A percentile compares a stretch with the other conserved stretches of the same genome.
Evolutionary conservation across 2,329 filamentous ascomycete species (phyloP).

Genomic region (Phaeophleospora eucalypticola): DNA sequence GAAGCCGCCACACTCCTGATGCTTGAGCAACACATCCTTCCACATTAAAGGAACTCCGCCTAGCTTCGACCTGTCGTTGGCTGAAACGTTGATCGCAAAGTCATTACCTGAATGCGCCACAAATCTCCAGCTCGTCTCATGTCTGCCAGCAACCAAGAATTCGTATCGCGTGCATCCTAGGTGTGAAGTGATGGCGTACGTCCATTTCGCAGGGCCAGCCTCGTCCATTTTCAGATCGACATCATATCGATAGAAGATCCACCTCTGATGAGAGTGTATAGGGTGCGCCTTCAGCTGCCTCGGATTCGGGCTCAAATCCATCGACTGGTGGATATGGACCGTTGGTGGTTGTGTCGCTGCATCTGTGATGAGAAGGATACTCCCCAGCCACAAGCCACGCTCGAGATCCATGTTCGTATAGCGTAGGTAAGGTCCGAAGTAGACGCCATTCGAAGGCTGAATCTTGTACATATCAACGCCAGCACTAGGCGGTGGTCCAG

Average conservation of each 20-base stretch:
- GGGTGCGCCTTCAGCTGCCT: conserved; percentile 76
- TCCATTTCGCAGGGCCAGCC: conserved; percentile 75
- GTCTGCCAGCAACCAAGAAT: conserved; percentile 84
- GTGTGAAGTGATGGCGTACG: conserved; percentile 95
- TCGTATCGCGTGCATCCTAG: conserved; percentile 97
- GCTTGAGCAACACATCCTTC: conserved; percentile 98
- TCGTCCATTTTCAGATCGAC: conserved; percentile 88
- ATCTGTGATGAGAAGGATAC: conserved; percentile 89
- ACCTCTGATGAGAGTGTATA: conserved; percentile 86
- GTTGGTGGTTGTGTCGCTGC: conserved; percentile 80
- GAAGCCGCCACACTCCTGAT: conserved; percentile 92
- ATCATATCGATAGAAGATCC: conserved; percentile 95
- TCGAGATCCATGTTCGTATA: conserved; percentile 98
- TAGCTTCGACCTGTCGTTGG: conserved; percentile 77
- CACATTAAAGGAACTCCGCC: conserved; percentile 95
- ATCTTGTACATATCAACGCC: conserved; percentile 95
- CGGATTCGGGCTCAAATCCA: conserved; percentile 85
- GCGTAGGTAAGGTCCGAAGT: conserved; percentile 92
- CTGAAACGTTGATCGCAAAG: conserved; percentile 81
- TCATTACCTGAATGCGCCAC: conserved; percentile 95
- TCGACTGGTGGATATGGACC: conserved; percentile 87
- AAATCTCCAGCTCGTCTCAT: conserved; percentile 92
- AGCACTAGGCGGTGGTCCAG: conserved; percentile 79
- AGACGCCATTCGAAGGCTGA: conserved; percentile 89
- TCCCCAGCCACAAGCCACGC: conserved; percentile 84